Evolutionary conservation across 345 rosid species (phyloP), one percentile per base, ranked within the genome.

Genomic region (Citrus maxima): DNA sequence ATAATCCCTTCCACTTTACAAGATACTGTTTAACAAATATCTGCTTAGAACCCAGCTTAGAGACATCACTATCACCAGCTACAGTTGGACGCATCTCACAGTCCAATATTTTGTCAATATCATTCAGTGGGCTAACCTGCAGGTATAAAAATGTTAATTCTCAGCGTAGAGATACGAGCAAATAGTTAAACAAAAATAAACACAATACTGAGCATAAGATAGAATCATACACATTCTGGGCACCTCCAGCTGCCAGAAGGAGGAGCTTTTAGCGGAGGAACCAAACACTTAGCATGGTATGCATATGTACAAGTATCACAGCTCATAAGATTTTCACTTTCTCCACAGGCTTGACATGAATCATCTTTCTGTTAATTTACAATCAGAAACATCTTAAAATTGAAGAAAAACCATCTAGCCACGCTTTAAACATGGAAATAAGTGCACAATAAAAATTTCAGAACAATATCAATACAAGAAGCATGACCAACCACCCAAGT

Each of bases 1-100:
- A 97, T 75, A 94, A 84, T 30, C 98, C 98, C 82, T 97, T 97
- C 99, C 99, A 97, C 85, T 97, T 97, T 46, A 97, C 96, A 79
- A 94, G 98, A 90, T 97, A 97, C 77, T 97, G 99, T 80, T 94
- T 97, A 46, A 91, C 98, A 84, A 83, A 90, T 73, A 93, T 84
- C 86, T 87, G 97, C 86, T 94, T 90, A 54, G 93, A 83, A 35
- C 91, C 90, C 72, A 86, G 80, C 66, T 80, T 87, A 9, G 97
- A 89, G 77, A 89, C 90, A 87, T 88, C 97, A 69, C 78, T 86
- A 67, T 85, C 92, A 68, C 61, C 89, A 75, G 93, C 93, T 77
- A 78, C 90, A 38, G 98, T 93, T 68, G 99, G 99, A 61, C 98
- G 99, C 97, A 88, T 76, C 87, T 97, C 98, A 75, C 89, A 88